These are phyloP conservation scores for Trichoderma sp. DNA, from an alignment of 2,329 filamentous ascomycete species.

Conservation along the genomic window DNA sequence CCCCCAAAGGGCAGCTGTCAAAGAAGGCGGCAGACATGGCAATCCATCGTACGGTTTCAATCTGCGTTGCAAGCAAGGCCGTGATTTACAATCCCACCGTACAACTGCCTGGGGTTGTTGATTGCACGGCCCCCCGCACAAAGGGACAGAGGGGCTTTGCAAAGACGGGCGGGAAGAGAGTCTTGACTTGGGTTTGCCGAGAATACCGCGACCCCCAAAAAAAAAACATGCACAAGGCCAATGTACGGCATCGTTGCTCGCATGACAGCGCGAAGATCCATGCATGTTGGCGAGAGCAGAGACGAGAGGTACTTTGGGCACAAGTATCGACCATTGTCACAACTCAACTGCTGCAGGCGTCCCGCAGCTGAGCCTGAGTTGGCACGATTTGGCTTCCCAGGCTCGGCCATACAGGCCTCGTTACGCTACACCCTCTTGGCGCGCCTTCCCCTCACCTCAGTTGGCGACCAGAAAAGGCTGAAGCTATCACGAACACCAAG, in stretches of 20 bases:
- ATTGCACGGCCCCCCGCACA: conserved; percentile 12
- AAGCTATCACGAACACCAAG: conserved; percentile 1
- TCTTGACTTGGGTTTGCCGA: conserved; percentile 12
- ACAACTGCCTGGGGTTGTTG: neutral
- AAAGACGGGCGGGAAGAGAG: neutral
- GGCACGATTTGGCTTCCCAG: neutral
- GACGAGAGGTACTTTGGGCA: conserved; percentile 1
- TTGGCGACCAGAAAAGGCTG: neutral
- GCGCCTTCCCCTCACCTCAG: neutral
- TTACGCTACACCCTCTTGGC: neutral
- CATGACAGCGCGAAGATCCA: conserved; percentile 11
- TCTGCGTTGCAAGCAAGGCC: neutral
- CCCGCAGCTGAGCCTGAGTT: conserved; percentile 8
- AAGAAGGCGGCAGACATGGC: neutral
- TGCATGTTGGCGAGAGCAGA: neutral
- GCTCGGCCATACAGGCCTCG: conserved; percentile 1
- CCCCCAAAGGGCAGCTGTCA: neutral
- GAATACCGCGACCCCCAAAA: conserved; percentile 13
- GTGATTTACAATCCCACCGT: neutral
- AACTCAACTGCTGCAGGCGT: neutral
- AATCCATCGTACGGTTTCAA: neutral
- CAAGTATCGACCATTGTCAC: conserved; percentile 8
- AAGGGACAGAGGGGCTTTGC: neutral
- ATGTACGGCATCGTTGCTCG: conserved; percentile 16
- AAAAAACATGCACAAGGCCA: neutral